A percentile compares a stretch with the other conserved stretches of the same genome.
Evolutionary conservation across 805 yeast genomes (phyloP).

Genomic region (Komagataella pseudopastoris): DNA sequence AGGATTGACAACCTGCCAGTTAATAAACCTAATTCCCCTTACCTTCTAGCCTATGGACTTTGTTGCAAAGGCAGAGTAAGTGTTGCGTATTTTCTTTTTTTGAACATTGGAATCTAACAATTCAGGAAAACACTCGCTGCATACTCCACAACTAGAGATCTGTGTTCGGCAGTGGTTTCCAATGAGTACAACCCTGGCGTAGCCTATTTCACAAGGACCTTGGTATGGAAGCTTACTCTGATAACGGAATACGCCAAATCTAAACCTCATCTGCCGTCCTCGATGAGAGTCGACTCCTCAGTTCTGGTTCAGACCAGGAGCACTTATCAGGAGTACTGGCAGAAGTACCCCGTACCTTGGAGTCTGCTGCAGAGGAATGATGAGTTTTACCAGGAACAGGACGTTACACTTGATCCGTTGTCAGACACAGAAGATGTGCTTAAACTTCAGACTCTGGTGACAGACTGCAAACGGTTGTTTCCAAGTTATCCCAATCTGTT

Average conservation of each 20-base stretch:
- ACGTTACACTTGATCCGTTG: conserved; percentile 10
- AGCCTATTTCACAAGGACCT: conserved; percentile 10
- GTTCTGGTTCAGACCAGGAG: conserved; percentile 8
- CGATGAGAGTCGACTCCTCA: conserved; percentile 4
- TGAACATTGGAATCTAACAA: not conserved
- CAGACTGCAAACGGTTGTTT: conserved; percentile 38
- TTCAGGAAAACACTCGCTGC: conserved; percentile 2
- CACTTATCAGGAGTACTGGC: conserved; percentile 7
- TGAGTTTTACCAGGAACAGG: conserved; percentile 10
- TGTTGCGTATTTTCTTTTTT: not conserved
- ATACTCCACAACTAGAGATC: conserved; percentile 1
- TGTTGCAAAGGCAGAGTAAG: conserved; percentile 1
- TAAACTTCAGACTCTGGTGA: conserved; percentile 26
- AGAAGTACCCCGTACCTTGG: conserved; percentile 20
- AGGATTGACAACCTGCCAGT: not conserved
- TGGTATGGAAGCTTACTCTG: conserved; percentile 12
- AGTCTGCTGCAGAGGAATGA: conserved; percentile 13
- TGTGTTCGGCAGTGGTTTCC: not conserved
- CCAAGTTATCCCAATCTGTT: conserved; percentile 24
- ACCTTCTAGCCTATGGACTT: not conserved
- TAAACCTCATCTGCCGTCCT: not conserved
- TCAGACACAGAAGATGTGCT: conserved; percentile 20
- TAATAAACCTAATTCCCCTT: not conserved
- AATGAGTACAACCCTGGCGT: conserved; percentile 6
- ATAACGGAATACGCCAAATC: conserved; percentile 4